Base-by-base conservation (phyloP, 73 alveolate species). In the Paramecium tetraurelia region DNA sequence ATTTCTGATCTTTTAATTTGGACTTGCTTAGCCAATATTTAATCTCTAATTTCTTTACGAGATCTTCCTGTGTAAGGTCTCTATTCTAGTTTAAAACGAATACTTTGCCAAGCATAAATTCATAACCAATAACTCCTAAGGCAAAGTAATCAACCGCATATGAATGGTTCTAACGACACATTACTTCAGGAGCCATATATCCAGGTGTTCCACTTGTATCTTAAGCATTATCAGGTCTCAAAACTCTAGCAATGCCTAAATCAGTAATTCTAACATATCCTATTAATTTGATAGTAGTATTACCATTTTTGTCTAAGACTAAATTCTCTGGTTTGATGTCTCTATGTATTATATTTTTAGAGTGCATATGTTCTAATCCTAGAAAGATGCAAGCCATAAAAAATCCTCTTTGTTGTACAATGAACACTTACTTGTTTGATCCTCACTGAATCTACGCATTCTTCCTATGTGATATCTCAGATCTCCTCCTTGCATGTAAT, bases 201-300 rank as follows among this genome's bases (percentile, higher is more conserved):
- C 99, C 99, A 0, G 99, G 99, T 6, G 99, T 97, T 24, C 99
- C 99, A 9, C 94, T 75, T 21, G 97, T 94, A 48, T 97, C 99
- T 57, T 92, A 53, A 58, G 94, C 93, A 92, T 97, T 97, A 93
- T 96, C 96, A 85, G 97, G 95, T 36, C 86, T 43, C 92, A 92
- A 95, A 50, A 92, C 86, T 94, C 97, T 92, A 11, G 99, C 98
- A 38, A 96, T 96, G 22, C 99, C 99, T 59, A 96, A 96, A 93
- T 94, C 97, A 31, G 97, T 94, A 77, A 96, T 94, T 92, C 96
- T 92, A 31, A 96, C 92, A 93, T 94, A 94, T 35, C 86, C 86
- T 44, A n/a, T 27, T 31, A 72, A 9, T 36, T 71, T 85, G 85
- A 92, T 63, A 10, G 27, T 33, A 57, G 22, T n/a, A 29, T 35